Evolutionary conservation across 345 rosid genomes (phyloP).

Genomic region (Citrus inodora): DNA sequence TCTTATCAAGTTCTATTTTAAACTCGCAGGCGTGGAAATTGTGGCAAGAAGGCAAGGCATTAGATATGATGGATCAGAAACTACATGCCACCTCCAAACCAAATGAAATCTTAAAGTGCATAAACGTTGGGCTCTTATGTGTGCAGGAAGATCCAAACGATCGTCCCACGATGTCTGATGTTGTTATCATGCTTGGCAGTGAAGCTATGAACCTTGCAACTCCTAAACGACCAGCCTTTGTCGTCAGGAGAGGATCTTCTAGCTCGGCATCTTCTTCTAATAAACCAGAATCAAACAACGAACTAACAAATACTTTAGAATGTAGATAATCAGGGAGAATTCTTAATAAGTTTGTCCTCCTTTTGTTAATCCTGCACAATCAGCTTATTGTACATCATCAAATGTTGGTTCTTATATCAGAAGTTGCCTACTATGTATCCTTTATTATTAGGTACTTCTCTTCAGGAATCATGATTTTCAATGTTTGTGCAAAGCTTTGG

Average conservation of each 20-base stretch:
- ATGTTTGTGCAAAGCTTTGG: no score
- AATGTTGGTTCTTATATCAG: not conserved
- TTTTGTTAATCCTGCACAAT: not conserved
- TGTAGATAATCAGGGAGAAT: not conserved
- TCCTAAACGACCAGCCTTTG: constrained; percentile 51
- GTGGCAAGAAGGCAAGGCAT: constrained; percentile 35
- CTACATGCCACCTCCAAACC: constrained; percentile 18
- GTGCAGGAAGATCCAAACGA: constrained; percentile 53
- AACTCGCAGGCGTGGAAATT: constrained; percentile 51
- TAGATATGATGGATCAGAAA: constrained; percentile 37
- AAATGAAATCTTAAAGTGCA: constrained; percentile 35
- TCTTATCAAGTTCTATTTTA: not conserved
- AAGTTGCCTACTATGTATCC: not conserved
- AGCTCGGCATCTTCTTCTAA: constrained; percentile 17
- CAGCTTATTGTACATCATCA: not conserved
- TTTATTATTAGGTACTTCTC: not conserved
- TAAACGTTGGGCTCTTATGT: constrained; percentile 53
- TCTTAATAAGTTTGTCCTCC: not conserved
- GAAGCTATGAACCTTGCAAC: constrained; percentile 30
- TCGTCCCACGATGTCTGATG: constrained; percentile 51
- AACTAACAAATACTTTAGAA: not conserved
- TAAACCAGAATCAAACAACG: not conserved
- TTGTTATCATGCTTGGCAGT: constrained; percentile 44
- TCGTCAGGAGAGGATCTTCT: constrained; percentile 27
- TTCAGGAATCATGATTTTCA: no score